Conservation (phyloP, 192 early-diverging fungal genomes). For the Coemansia sp. region DNA sequence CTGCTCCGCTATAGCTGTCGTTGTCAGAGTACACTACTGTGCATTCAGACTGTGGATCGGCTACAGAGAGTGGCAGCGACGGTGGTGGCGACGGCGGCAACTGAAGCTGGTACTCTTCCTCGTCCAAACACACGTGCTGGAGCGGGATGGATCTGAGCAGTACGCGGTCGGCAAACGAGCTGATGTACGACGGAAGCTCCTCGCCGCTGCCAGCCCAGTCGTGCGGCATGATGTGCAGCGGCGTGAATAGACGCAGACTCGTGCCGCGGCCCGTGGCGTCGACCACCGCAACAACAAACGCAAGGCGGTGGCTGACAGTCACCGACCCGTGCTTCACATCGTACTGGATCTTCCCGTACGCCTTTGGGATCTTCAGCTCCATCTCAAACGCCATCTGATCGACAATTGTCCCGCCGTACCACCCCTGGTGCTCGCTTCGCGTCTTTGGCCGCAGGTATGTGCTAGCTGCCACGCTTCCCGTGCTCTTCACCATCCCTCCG, state of each 20-base stretch:
- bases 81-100: background rate
- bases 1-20: background rate
- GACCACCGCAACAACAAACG: constrained; percentile 50
- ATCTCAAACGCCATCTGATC: constrained; percentile 52
- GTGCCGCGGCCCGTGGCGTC: constrained; percentile 45
- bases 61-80: background rate
- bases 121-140: background rate
- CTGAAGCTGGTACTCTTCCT: background rate
- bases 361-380: constrained; percentile 48
- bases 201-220: constrained; percentile 28
- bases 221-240: constrained; percentile 50
- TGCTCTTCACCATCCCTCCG: constrained; percentile 11
- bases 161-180: constrained; percentile 45
- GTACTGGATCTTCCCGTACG: constrained; percentile 51
- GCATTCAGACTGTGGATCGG: background rate
- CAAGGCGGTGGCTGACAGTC: constrained; percentile 49
- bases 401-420: constrained; percentile 33
- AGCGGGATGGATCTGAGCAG: constrained; percentile 17
- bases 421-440: constrained; percentile 15
- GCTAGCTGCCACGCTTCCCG: constrained; percentile 33
- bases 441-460: constrained; percentile 30
- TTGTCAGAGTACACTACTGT: background rate
- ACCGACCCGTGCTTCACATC: constrained; percentile 50
- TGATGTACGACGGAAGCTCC: constrained; percentile 41
- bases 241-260: constrained; percentile 49